Conservation (phyloP, 2,329 filamentous ascomycete species). For the Paecilomyces variotii region DNA sequence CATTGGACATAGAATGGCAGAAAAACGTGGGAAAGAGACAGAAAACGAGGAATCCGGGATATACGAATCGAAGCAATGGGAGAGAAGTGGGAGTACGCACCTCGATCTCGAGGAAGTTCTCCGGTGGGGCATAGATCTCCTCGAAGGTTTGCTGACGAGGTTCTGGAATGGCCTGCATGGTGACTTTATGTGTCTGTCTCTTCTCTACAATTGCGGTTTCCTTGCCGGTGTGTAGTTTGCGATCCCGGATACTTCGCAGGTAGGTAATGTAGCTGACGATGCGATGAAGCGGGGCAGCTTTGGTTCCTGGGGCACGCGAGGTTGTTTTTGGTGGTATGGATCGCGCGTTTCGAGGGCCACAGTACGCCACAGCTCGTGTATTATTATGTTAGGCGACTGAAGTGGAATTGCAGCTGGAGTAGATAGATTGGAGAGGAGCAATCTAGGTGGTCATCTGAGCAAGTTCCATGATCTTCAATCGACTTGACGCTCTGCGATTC, state of each 20-base stretch:
- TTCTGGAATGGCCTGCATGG: constrained; percentile 57
- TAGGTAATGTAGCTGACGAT: neutral
- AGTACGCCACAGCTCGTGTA: neutral
- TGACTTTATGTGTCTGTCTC: constrained; percentile 10
- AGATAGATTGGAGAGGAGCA: neutral
- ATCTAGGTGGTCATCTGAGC: neutral
- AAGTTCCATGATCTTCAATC: neutral
- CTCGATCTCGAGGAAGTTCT: constrained; percentile 99
- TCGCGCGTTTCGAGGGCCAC: neutral
- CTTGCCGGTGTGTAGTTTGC: neutral
- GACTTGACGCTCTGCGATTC: neutral
- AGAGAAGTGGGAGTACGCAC: constrained; percentile 42
- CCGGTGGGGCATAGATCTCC: constrained; percentile 95
- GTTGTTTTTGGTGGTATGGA: neutral
- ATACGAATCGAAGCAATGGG: constrained; percentile 1
- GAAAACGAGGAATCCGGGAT: neutral
- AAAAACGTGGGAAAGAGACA: too few relatives aligned
- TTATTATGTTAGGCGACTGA: neutral
- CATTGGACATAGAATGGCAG: too few relatives aligned
- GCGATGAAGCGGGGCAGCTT: neutral
- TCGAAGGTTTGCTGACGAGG: constrained; percentile 90
- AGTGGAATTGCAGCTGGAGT: neutral
- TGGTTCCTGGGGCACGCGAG: neutral
- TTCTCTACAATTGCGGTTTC: neutral
- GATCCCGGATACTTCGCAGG: neutral